Conservation (phyloP, 164 flowering plant genomes). For the Annona cherimola region DNA sequence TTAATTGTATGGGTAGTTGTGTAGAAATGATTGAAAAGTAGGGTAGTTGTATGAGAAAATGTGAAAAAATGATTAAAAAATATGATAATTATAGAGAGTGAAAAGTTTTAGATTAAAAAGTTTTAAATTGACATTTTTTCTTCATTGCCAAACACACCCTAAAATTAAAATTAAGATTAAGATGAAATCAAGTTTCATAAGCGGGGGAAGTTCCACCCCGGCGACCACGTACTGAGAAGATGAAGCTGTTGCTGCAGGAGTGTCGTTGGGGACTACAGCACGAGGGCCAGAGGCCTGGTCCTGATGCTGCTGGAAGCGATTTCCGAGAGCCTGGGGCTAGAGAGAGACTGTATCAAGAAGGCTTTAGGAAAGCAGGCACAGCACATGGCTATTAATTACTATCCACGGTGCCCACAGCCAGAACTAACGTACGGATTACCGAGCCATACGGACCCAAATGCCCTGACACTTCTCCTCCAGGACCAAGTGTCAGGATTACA, state of each 20-base stretch:
- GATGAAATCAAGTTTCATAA: too few species aligned
- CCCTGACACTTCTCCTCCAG: slow-evolving; percentile 56
- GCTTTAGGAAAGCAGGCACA: slow-evolving; percentile 50
- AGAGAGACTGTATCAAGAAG: slow-evolving; percentile 31
- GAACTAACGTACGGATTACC: slow-evolving; percentile 71
- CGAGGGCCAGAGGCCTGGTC: slow-evolving; percentile 28
- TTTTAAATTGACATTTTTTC: too few species aligned
- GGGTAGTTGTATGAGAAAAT: too few species aligned
- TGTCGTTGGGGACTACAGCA: slow-evolving; percentile 40
- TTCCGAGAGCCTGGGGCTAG: slow-evolving; percentile 63
- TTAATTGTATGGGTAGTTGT: too few species aligned
- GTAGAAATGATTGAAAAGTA: too few species aligned
- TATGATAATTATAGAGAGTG: too few species aligned
- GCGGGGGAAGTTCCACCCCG: too few species aligned
- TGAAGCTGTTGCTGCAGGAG: slow-evolving; percentile 31
- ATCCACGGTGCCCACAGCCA: slow-evolving; percentile 73
- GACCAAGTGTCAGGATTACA: slow-evolving; percentile 63
- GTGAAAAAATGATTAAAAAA: too few species aligned
- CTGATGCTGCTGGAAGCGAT: slow-evolving; percentile 44
- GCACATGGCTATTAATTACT: slow-evolving; percentile 71
- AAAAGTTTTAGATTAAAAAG: too few species aligned
- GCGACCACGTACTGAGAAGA: too few species aligned
- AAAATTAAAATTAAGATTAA: too few species aligned
- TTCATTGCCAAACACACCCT: too few species aligned
- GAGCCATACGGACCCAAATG: slow-evolving; percentile 57